A percentile compares a stretch with the other conserved stretches of the same genome.
These are phyloP conservation scores for Vigna nakashimae DNA, from an alignment of 306 rosid genomes.

Conservation along the genomic window DNA sequence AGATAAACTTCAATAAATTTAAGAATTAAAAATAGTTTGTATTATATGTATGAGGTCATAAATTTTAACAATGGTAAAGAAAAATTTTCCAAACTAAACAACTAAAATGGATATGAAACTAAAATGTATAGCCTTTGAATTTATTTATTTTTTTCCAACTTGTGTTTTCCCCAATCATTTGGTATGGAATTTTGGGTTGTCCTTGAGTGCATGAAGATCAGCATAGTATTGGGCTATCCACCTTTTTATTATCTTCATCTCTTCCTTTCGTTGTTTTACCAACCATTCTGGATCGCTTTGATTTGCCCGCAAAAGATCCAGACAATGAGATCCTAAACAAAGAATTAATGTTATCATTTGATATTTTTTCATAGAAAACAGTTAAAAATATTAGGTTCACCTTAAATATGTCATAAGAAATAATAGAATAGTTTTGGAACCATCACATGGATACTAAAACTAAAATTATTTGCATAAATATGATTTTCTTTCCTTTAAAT, in stretches of 20 bases:
- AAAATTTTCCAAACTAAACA: too few relatives aligned
- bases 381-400: neutral
- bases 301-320: slow-evolving; percentile 47
- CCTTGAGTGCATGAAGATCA: slow-evolving; percentile 38
- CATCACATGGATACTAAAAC: too few relatives aligned
- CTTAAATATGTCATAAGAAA: neutral
- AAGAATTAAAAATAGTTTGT: too few relatives aligned
- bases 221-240: slow-evolving; percentile 55
- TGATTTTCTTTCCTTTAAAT: too few relatives aligned
- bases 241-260: slow-evolving; percentile 42
- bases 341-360: neutral
- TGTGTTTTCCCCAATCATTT: neutral
- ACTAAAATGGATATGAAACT: too few relatives aligned
- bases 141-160: neutral
- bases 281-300: slow-evolving; percentile 55
- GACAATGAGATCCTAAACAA: slow-evolving; percentile 61
- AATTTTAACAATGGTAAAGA: too few relatives aligned
- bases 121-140: neutral
- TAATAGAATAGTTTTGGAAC: neutral
- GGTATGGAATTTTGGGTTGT: neutral
- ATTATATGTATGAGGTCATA: too few relatives aligned
- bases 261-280: slow-evolving; percentile 52
- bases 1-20: too few relatives aligned
- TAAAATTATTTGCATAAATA: too few relatives aligned
- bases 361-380: neutral